Evolutionary conservation across 1,284 basidiomycete genomes (phyloP), one percentile per base, ranked within the genome.

Genomic region (Naganishia albida): DNA sequence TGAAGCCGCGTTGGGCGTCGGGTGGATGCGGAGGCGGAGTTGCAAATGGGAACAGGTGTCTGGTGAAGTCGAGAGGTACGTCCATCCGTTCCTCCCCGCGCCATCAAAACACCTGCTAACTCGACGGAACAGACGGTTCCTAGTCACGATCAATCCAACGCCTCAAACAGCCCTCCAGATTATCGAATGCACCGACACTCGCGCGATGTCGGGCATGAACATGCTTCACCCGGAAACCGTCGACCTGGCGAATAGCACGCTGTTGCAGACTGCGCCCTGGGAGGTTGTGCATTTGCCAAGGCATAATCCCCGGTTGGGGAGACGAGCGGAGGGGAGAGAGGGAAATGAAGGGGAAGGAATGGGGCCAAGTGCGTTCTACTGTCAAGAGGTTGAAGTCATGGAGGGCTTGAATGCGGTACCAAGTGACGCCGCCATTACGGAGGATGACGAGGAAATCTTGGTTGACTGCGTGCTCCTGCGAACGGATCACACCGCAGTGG

Each of bases 191-290:
- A 38, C 28, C 20, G 10, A 18, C 12, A 12, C 46, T 25, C 20
- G 34, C 7, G 30, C 34, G 16, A 20, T 30, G 34, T 34, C 43
- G 43, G 26, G 12, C 20, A 26, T 59, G 26, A 48, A 59, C n/a
- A 59, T 59, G 56, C 56, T 59, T 49, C 56, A 59, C 38, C 56
- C 56, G 46, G 56, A 59, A 59, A 59, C 56, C 1, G 39, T 59
- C 34, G 56, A 59, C 25, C 25, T 59, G 56, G 56, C 44, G 40
- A 59, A 59, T 18, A 59, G 56, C 30, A 40, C 56, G 7, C 20
- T 59, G 34, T 7, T 59, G 2, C 56, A 59, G n/a, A 34, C 56
- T 13, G 40, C 56, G 25, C 56, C 56, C 13, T 46, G 34, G 15
- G 56, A 59, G 25, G 38, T 48, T 12, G 26, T 59, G 38, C 56